Percentiles rank a stretch among this genome's conserved stretches.
These are phyloP conservation scores for Globisporangium ultimum DNA, from an alignment of 352 stramenopile species.

Conservation along the genomic window DNA sequence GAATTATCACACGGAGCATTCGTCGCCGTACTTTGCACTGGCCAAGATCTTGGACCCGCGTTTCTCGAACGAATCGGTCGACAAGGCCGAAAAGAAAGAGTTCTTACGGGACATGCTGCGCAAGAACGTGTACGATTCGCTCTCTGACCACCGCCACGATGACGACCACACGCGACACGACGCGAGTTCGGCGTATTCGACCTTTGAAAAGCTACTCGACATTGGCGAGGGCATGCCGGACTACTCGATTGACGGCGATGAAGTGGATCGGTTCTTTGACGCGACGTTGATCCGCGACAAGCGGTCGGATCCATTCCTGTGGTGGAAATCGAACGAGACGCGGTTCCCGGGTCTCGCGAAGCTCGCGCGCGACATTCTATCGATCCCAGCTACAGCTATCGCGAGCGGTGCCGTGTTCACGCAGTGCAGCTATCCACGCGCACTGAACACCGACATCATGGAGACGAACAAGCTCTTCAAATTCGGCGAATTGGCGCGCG, in stretches of 20 bases:
- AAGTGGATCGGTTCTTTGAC: conserved; percentile 83
- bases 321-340: conserved; percentile 84
- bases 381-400: conserved; percentile 66
- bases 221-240: conserved; percentile 78
- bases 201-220: conserved; percentile 77
- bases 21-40: conserved; percentile 67
- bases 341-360: conserved; percentile 68
- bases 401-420: conserved; percentile 71
- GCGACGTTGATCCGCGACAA: conserved; percentile 79
- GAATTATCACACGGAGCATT: conserved; percentile 64
- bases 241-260: conserved; percentile 73
- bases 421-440: conserved; percentile 53
- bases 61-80: conserved; percentile 77
- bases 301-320: conserved; percentile 73
- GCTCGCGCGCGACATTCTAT: conserved; percentile 71
- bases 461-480: conserved; percentile 79
- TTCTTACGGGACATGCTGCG: conserved; percentile 75
- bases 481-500: conserved; percentile 65
- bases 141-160: conserved; percentile 42
- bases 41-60: conserved; percentile 76
- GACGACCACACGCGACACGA: conserved; percentile 52
- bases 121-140: conserved; percentile 64
- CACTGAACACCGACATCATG: conserved; percentile 46
- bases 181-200: conserved; percentile 66
- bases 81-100: conserved; percentile 73